Conservation (phyloP, 495 filamentous ascomycete genomes). For the Chaetomium cochliodes region DNA sequence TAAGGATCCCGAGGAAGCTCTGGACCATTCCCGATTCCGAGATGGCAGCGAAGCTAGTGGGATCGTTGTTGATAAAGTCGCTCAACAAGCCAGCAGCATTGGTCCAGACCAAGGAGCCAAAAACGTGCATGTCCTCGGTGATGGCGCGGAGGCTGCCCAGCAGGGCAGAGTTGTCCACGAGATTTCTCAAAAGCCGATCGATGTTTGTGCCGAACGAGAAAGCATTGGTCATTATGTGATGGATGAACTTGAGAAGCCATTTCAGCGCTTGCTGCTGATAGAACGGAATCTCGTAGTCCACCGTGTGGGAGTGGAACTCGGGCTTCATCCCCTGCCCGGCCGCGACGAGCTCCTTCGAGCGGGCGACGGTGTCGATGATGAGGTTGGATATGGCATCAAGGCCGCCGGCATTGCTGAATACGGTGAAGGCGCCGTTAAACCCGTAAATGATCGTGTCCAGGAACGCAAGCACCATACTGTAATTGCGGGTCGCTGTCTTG, state of each 20-base stretch:
- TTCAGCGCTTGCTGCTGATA: slow-evolving; percentile 89
- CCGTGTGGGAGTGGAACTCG: slow-evolving; percentile 73
- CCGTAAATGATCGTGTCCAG: slow-evolving; percentile 82
- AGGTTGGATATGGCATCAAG: slow-evolving; percentile 84
- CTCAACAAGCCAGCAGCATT: slow-evolving; percentile 85
- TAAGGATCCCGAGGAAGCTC: slow-evolving; percentile 76
- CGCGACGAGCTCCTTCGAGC: slow-evolving; percentile 61
- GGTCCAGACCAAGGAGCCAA: slow-evolving; percentile 92
- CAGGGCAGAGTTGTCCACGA: slow-evolving; percentile 88
- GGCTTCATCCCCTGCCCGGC: slow-evolving; percentile 69
- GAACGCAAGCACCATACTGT: slow-evolving; percentile 77
- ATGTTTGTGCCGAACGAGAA: slow-evolving; percentile 67
- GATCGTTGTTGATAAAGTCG: slow-evolving; percentile 98
- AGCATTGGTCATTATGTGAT: slow-evolving; percentile 86
- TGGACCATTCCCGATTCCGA: slow-evolving; percentile 88
- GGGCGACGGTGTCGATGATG: slow-evolving; percentile 73
- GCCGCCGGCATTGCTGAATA: slow-evolving; percentile 72
- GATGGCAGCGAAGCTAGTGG: slow-evolving; percentile 93
- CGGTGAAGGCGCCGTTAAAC: slow-evolving; percentile 75
- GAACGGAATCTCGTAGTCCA: slow-evolving; percentile 90
- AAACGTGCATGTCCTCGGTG: slow-evolving; percentile 72
- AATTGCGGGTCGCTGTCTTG: slow-evolving; percentile 72
- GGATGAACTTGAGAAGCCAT: slow-evolving; percentile 92
- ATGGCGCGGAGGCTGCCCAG: slow-evolving; percentile 74
- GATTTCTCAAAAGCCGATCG: slow-evolving; percentile 83